Base-by-base conservation (phyloP, 495 filamentous ascomycete genomes). In the Staphylotrichum longicolle region DNA sequence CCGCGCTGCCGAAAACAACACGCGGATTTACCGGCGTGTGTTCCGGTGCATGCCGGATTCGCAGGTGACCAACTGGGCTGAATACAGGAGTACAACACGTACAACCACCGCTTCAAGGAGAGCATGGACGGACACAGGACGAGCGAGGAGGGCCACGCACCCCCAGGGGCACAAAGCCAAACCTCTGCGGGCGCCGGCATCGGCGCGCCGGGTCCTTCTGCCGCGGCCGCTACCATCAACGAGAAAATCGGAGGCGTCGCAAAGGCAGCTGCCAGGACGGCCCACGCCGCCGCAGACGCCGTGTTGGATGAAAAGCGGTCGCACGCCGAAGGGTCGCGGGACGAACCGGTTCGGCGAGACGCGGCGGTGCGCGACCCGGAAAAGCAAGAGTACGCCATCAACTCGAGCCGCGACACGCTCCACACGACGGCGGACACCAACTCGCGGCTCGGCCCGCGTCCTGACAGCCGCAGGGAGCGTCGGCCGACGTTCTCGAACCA, bases 41-140 rank as follows among this genome's bases (percentile, higher is more conserved):
- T 98, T 98, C 79, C 86, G 95, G 50, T 96, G 91, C 74, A 93
- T 93, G 90, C 94, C 94, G 2, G 94, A 98, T 69, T 96, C 84
- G 57, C 91, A 97, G 66, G 95, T 95, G 63, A 89, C 87, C 63
- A 90, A 85, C 54, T 98, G 95, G 95, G 88, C 89, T 65, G 90
- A 95, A 64, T 98, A 98, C 77, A 92, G 91, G 89, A 96, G 60
- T 96, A 88, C 69, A 77, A 84, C 51, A 83, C 87, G 5, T 98
- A 96, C 70, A 83, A 82, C 32, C 86, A 89, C 64, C 83, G 87
- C 12, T 96, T 97, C 75, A 82, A 85, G 57, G 87, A 90, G 61
- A 84, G 86, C 63, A 79, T 80, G 76, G 75, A 70, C n/a, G 73
- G 75, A 10, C 66, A 64, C 14, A 70, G 71, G 14, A 77, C 75